phyloP scores from a whole-genome alignment of 768 basidiomycete genomes.

The Suillus weaverae region DNA sequence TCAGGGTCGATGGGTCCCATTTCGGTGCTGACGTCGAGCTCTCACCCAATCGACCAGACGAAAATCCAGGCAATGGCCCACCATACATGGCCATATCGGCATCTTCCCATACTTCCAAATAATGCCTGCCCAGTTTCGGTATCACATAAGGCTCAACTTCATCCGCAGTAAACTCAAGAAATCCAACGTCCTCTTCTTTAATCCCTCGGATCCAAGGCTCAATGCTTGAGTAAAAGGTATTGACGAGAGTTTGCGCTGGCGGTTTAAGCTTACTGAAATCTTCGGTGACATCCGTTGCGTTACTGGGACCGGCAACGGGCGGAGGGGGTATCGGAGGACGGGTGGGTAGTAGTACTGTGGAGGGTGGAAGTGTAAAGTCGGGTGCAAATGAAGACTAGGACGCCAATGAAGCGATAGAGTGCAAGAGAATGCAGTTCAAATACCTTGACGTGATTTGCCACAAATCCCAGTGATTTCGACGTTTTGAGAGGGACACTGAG shows the following conservation, averaged over 20 bases:
- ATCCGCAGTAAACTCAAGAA: conserved; percentile 87
- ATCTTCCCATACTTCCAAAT: conserved; percentile 91
- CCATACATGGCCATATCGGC: conserved; percentile 66
- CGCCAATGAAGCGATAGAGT: conserved; percentile 15
- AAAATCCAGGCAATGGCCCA: conserved; percentile 40
- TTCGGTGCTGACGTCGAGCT: conserved; percentile 48
- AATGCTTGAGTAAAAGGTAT: conserved; percentile 83
- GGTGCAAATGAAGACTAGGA: conserved; percentile 41
- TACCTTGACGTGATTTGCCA: conserved; percentile 53
- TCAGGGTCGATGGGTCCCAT: conserved; percentile 83
- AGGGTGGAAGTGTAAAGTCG: conserved; percentile 61
- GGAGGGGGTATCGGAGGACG: conserved; percentile 64
- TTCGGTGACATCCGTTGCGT: conserved; percentile 78
- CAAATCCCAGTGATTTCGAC: conserved; percentile 49
- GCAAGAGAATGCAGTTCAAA: conserved; percentile 13
- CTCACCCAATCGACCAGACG: conserved; percentile 36
- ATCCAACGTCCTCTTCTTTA: conserved; percentile 94
- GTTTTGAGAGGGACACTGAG: conserved; percentile 50
- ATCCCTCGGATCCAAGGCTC: conserved; percentile 89
- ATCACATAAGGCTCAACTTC: conserved; percentile 85
- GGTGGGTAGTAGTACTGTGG: conserved; percentile 50
- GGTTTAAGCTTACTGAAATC: conserved; percentile 86
- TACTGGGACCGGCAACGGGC: conserved; percentile 79
- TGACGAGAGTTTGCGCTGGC: conserved; percentile 66
- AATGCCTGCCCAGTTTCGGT: conserved; percentile 85